Evolutionary conservation across 208 protist genomes (phyloP), one percentile per base, ranked within the genome.

Genomic region (Spongospora subterranea): DNA sequence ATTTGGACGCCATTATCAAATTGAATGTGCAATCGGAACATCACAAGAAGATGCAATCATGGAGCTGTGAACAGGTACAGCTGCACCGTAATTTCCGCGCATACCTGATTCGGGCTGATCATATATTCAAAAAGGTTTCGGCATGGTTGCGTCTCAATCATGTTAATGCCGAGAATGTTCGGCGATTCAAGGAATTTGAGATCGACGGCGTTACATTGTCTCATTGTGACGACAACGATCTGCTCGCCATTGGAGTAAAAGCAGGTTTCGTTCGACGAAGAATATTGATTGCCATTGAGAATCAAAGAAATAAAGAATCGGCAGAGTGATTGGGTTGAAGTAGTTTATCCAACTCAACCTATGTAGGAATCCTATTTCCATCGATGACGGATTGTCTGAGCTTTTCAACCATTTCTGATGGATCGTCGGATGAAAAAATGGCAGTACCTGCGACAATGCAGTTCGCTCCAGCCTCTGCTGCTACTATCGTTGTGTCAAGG

Each of bases 401-500:
- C 0, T 43, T 38, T 0, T 50, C 41, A 64, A 92, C 89, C 35
- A 60, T 40, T 45, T 32, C 77, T 46, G 29, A 41, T 32, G 46
- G 45, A 89, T 92, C 77, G 32, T 53, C 24, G 66, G 91, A 82
- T 45, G 95, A 95, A 94, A 99, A 99, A n/a, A 99, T 94, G 32
- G 95, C 95, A 32, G 97, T 98, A n/a, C 99, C 99, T 0, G 98
- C 97, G 29, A 99, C 98, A 92, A 99, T 97, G 24, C 98, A 95
- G 92, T 99, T 99, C n/a, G 98, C 98, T 29, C 99, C 99, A 0
- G 98, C 97, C 65, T 95, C 88, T 0, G 98, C 96, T 0, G 97
- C 97, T 0, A 91, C 89, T 20, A 97, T 94, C 46, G 99, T 97
- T 38, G 98, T 99, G 90, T 95, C 89, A 77, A 93, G 94, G 60